Evolutionary conservation across 2,329 filamentous ascomycete species (phyloP).

Genomic region (Talaromyces sp.): DNA sequence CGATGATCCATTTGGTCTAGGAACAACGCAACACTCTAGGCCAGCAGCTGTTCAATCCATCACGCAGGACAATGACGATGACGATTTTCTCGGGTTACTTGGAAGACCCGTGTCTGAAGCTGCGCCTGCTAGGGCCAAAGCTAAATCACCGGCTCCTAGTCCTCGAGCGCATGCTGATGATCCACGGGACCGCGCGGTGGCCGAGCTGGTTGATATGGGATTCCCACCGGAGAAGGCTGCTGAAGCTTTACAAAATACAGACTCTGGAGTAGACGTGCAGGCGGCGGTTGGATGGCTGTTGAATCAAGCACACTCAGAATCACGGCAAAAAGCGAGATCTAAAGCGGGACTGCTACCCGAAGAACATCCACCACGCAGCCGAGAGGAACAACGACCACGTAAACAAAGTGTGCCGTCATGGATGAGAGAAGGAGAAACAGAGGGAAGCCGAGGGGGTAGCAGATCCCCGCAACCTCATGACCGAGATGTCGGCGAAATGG

Average conservation of each 20-base stretch:
- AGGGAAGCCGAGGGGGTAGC: conserved; percentile 29
- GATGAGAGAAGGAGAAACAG: conserved; percentile 54
- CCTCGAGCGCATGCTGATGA: conserved; percentile 32
- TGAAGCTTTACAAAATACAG: conserved; percentile 73
- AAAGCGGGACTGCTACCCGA: conserved; percentile 20
- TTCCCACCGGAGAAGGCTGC: conserved; percentile 82
- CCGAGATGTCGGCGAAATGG: conserved; percentile 73
- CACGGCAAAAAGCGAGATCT: conserved; percentile 62
- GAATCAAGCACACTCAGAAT: conserved; percentile 82
- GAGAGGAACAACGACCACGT: conserved; percentile 26
- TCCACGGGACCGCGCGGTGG: conserved; percentile 73
- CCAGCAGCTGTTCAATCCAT: conserved; percentile 47
- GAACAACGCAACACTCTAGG: conserved; percentile 53
- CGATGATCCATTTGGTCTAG: conserved; percentile 85
- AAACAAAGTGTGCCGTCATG: conserved; percentile 52
- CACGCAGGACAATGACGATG: conserved; percentile 50
- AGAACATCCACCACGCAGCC: conserved; percentile 25
- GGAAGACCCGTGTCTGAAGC: conserved; percentile 57
- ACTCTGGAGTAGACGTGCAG: conserved; percentile 75
- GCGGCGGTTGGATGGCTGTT: conserved; percentile 84
- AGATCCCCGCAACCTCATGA: conserved; percentile 51
- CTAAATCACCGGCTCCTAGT: conserved; percentile 20
- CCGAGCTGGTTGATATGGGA: conserved; percentile 90
- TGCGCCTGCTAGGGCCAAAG: conserved; percentile 29
- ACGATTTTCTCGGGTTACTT: conserved; percentile 60